Conservation (phyloP, 2,329 filamentous ascomycete species). For the Penicillium janthinellum region DNA sequence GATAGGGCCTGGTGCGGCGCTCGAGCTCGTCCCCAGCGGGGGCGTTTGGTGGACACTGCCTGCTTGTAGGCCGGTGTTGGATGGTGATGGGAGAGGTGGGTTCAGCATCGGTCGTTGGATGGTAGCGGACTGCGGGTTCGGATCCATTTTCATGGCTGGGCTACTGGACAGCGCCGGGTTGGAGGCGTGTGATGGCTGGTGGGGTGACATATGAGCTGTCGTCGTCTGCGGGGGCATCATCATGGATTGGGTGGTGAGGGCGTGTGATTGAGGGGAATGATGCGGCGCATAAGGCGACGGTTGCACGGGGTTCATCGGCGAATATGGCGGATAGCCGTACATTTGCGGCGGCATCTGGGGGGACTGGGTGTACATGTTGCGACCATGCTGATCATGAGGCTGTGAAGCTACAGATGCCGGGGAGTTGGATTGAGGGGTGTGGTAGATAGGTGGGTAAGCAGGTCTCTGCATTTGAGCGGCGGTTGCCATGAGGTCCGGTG, state of each 20-base stretch:
- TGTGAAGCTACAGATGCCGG: constrained; percentile 91
- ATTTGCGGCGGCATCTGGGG: constrained; percentile 81
- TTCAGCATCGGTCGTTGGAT: constrained; percentile 41
- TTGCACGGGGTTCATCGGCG: constrained; percentile 54
- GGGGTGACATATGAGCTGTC: constrained; percentile 43
- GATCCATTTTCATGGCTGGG: constrained; percentile 52
- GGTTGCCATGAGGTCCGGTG: constrained; percentile 68
- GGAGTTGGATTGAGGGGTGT: constrained; percentile 93
- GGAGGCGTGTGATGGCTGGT: constrained; percentile 45
- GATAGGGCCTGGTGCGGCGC: constrained; percentile 92
- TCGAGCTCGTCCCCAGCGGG: constrained; percentile 71
- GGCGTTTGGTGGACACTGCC: constrained; percentile 38
- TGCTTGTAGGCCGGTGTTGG: constrained; percentile 54
- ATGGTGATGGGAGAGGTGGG: constrained; percentile 50
- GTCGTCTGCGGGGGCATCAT: constrained; percentile 53
- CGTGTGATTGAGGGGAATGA: constrained; percentile 55
- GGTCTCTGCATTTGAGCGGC: constrained; percentile 66
- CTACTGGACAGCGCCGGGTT: constrained; percentile 64
- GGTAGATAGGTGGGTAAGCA: constrained; percentile 84
- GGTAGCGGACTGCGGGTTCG: constrained; percentile 41
- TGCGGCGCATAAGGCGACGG: constrained; percentile 61
- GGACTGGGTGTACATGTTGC: constrained; percentile 81
- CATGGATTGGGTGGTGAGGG: constrained; percentile 57
- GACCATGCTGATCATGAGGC: constrained; percentile 80
- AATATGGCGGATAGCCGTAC: constrained; percentile 70